Conservation (phyloP, 83 land plant species). For the Picea abies region DNA sequence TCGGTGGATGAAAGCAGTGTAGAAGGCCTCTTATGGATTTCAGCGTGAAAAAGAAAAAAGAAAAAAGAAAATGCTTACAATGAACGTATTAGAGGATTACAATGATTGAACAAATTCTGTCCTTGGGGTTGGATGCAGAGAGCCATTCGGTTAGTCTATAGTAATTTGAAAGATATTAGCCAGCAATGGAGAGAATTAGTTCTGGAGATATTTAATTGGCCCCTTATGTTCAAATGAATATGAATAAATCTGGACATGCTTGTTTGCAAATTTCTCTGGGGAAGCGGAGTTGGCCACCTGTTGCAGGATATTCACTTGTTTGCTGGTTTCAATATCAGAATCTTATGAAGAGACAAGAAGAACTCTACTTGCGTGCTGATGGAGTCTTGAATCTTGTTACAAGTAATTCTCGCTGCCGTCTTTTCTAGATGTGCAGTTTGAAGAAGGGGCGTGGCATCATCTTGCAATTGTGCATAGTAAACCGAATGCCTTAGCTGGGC, state of each 20-base stretch:
- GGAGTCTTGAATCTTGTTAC: constrained; percentile 88
- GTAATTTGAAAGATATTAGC: no score
- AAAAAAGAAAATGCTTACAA: constrained; percentile 4
- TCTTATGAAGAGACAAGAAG: constrained; percentile 41
- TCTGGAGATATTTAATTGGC: constrained; percentile 70
- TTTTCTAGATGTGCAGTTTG: constrained; percentile 77
- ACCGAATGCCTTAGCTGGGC: constrained; percentile 96
- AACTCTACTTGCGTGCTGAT: constrained; percentile 74
- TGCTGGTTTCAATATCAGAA: constrained; percentile 87
- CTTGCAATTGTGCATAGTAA: constrained; percentile 96
- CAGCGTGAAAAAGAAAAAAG: constrained; percentile 44
- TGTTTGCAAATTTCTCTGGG: constrained; percentile 87
- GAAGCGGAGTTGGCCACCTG: constrained; percentile 98
- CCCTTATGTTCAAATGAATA: constrained; percentile 85
- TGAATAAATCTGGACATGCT: constrained; percentile 84
- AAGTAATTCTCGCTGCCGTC: constrained; percentile 73
- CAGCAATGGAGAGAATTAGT: constrained; percentile 36
- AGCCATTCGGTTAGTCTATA: no score
- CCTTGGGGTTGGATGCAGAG: no score
- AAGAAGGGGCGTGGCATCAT: constrained; percentile 93
- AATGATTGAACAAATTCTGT: no score
- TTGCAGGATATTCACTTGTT: constrained; percentile 94
- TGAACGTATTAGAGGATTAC: no score
- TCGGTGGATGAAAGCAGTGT: constrained; percentile 43
- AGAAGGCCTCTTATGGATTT: constrained; percentile 32